These are phyloP conservation scores for Tremellales sp. DNA, from an alignment of 1,284 basidiomycete species.

Conservation along the genomic window DNA sequence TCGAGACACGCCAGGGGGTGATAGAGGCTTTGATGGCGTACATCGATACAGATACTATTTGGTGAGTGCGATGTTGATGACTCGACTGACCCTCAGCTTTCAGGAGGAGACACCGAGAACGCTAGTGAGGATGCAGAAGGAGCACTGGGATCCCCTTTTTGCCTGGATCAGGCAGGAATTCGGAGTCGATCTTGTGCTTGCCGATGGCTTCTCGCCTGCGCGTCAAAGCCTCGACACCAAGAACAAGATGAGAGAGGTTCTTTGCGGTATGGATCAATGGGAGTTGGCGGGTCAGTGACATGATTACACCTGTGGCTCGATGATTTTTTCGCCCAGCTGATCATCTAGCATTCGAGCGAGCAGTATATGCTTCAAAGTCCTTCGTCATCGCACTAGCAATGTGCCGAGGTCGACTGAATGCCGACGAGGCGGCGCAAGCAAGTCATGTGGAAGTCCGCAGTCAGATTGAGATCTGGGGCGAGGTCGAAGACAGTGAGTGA, in stretches of 20 bases:
- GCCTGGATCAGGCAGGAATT: slow-evolving; percentile 70
- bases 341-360: slow-evolving; percentile 77
- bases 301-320: neutral
- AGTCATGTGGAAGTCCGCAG: slow-evolving; percentile 90
- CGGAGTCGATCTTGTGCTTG: slow-evolving; percentile 62
- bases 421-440: slow-evolving; percentile 75
- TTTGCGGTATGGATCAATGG: slow-evolving; percentile 70
- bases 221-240: slow-evolving; percentile 66
- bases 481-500: slow-evolving; percentile 92
- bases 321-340: slow-evolving; percentile 2
- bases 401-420: slow-evolving; percentile 67
- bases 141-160: slow-evolving; percentile 86
- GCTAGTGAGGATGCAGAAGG: slow-evolving; percentile 73
- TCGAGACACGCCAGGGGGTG: slow-evolving; percentile 61
- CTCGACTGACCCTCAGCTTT: slow-evolving; percentile 58
- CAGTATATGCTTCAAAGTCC: slow-evolving; percentile 85
- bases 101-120: slow-evolving; percentile 70
- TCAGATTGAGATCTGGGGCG: slow-evolving; percentile 95
- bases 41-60: slow-evolving; percentile 92
- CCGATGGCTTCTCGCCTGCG: slow-evolving; percentile 64
- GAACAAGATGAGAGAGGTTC: slow-evolving; percentile 56
- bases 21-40: slow-evolving; percentile 74
- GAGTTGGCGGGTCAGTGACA: slow-evolving; percentile 71
- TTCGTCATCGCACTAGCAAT: slow-evolving; percentile 85
- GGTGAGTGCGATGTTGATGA: slow-evolving; percentile 54